Conservation (phyloP, 768 basidiomycete genomes). For the Russula griseocarnosa region DNA sequence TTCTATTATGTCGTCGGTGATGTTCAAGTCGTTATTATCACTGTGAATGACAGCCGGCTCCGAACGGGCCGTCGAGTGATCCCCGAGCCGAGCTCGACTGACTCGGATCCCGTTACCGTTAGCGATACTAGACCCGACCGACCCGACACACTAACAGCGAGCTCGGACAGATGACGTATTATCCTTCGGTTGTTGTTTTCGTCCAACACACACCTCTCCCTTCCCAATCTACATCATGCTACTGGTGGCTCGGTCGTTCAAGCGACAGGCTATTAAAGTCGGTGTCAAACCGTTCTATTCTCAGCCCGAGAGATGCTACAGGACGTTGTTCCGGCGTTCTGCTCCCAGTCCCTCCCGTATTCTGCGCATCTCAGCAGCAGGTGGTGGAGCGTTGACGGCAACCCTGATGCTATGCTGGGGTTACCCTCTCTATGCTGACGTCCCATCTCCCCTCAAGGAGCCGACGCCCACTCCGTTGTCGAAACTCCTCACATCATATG, state of each 20-base stretch:
- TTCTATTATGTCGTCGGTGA: too few species aligned
- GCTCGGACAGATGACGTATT: background rate
- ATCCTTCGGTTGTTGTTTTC: too few species aligned
- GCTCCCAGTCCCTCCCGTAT: slow-evolving; percentile 4
- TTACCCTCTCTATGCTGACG: slow-evolving; percentile 31
- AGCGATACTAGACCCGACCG: too few species aligned
- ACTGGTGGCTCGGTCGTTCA: slow-evolving; percentile 6
- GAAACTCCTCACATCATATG: slow-evolving; percentile 62
- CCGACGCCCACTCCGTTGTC: slow-evolving; percentile 29
- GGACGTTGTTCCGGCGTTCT: too few species aligned
- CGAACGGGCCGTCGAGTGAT: background rate
- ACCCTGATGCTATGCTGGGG: slow-evolving; percentile 22
- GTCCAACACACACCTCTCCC: background rate
- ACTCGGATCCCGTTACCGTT: too few species aligned
- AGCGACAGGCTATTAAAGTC: background rate
- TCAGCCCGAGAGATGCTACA: background rate
- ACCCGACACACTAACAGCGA: background rate
- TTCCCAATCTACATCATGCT: background rate
- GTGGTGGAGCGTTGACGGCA: slow-evolving; percentile 19
- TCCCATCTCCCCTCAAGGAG: slow-evolving; percentile 13
- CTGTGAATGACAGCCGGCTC: too few species aligned
- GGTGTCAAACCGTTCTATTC: background rate
- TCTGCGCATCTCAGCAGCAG: slow-evolving; percentile 17
- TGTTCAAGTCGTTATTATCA: too few species aligned
- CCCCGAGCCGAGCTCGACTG: too few species aligned